Evolutionary conservation across 2,329 filamentous ascomycete species (phyloP), one percentile per base, ranked within the genome.

Genomic region (Fusarium sublunatum): DNA sequence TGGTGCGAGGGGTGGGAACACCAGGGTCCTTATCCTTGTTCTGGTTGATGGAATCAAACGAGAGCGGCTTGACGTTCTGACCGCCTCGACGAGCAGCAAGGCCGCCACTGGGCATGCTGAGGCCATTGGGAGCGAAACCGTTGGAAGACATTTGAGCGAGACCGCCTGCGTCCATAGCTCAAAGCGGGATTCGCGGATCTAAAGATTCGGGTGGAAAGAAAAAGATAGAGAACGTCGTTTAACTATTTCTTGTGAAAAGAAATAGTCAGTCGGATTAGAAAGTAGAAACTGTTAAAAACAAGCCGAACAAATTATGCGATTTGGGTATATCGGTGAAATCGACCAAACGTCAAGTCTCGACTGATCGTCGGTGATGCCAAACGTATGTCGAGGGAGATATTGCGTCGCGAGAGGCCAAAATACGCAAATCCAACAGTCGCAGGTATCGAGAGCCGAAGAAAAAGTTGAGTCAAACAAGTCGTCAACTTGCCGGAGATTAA

Each of bases 121-220:
- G 83, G 71, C 87, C 89, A 77, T 86, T 86, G 75, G 86, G 83
- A 76, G 85, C 81, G 77, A 91, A 91, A 78, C 89, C 86, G 83
- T 89, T 91, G 84, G 92, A 94, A 82, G 92, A 91, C 94, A 98
- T 98, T 86, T 96, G 93, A 95, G 93, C 90, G 84, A 97, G 92
- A 95, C 93, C 92, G 86, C 94, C 94, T 87, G 94, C 89, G 94
- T 97, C 91, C 90, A 96, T 89, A 70, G 78, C 80, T 84, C 81
- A 80, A 67, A 60, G 61, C 59, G 38, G 60, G 57, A 44, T 62
- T 61, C 53, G 55, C 59, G 58, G 25, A 53, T 65, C 41, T 51
- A 39, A 50, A 55, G 40, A 58, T 52, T 54, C 12, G 50, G 57
- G 51, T 41, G 48, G 57, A 47, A 55, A 54, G 42, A 39, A 49